phyloP scores from a whole-genome alignment of 2,329 filamentous ascomycete species.

The Huntiella savannae region DNA sequence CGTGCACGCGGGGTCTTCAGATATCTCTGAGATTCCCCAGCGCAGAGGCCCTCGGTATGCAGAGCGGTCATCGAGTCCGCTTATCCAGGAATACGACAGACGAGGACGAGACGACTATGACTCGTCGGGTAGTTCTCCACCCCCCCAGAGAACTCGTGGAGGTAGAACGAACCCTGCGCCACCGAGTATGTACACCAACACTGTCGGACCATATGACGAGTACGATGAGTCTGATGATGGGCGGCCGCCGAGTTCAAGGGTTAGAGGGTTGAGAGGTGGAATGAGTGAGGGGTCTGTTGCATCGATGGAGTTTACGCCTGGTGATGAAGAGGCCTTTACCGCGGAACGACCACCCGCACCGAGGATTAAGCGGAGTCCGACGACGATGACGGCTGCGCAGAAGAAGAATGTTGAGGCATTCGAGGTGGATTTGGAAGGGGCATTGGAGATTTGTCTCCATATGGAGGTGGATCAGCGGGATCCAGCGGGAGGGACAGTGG shows the following conservation, averaged over 20 bases:
- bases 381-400: slow-evolving; percentile 45
- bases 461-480: slow-evolving; percentile 75
- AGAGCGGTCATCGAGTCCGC: neutral
- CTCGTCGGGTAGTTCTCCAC: neutral
- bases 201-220: slow-evolving; percentile 7
- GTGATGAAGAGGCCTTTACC: slow-evolving; percentile 37
- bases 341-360: slow-evolving; percentile 13
- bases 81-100: slow-evolving; percentile 6
- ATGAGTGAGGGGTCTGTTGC: slow-evolving; percentile 12
- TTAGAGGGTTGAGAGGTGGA: slow-evolving; percentile 22
- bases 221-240: slow-evolving; percentile 12
- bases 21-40: slow-evolving; percentile 4
- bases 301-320: slow-evolving; percentile 30
- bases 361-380: slow-evolving; percentile 48
- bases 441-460: slow-evolving; percentile 73
- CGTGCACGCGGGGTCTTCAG: slow-evolving; percentile 8
- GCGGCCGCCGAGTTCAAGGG: slow-evolving; percentile 12
- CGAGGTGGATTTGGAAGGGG: slow-evolving; percentile 60
- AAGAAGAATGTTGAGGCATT: slow-evolving; percentile 32
- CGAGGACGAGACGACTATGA: neutral
- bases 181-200: slow-evolving; percentile 10
- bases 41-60: neutral
- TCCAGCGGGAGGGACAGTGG: slow-evolving; percentile 69
- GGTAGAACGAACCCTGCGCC: neutral
- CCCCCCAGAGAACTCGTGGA: neutral